Base-by-base conservation (phyloP, 2,329 filamentous ascomycete species). In the Paecilomyces fulvus region DNA sequence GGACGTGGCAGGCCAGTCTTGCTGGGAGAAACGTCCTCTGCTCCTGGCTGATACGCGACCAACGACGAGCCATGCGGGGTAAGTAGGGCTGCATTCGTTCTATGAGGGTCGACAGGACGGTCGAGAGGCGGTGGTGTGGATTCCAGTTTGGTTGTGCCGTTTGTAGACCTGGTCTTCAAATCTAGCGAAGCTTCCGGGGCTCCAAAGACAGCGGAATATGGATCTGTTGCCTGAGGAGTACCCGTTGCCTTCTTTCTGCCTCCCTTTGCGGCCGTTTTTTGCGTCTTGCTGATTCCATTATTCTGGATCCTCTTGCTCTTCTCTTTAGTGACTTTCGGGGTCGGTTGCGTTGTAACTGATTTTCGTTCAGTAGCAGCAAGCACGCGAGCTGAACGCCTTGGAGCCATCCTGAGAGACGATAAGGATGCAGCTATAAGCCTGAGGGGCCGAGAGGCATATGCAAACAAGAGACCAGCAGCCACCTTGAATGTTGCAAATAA, bases 371-470 rank as follows among this genome's bases (percentile, higher is more conserved):
- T 64, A 51, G 63, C 66, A 12, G 69, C 67, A 52, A 70, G 72
- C 30, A 80, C 71, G 49, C 80, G 76, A 48, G 77, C 69, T 50
- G 80, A 83, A 55, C 80, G 78, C 60, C 81, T 69, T 10, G 81
- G 68, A 43, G 79, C 76, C 80, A 83, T 83, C 52, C 21, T 68
- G 59, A 51, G 63, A 52, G 33, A 28, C 46, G 17, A 20, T 14
- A 25, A 30, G 20, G 33, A 49, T 21, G 30, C 31, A 5, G 58
- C 43, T 33, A 30, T 30, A 23, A 51, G 23, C 3, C 21, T 9
- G 21, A 53, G 0, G 20, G 28, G 11, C 4, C 51, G 51, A 17
- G 25, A 37, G 6, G 28, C 30, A 53, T 53, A 33, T n/a, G 48
- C 49, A 21, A 49, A n/a, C 30, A 52, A 11, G 23, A 33, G 30